These are phyloP conservation scores for Quercus robur DNA, from an alignment of 306 rosid species.

Conservation along the genomic window DNA sequence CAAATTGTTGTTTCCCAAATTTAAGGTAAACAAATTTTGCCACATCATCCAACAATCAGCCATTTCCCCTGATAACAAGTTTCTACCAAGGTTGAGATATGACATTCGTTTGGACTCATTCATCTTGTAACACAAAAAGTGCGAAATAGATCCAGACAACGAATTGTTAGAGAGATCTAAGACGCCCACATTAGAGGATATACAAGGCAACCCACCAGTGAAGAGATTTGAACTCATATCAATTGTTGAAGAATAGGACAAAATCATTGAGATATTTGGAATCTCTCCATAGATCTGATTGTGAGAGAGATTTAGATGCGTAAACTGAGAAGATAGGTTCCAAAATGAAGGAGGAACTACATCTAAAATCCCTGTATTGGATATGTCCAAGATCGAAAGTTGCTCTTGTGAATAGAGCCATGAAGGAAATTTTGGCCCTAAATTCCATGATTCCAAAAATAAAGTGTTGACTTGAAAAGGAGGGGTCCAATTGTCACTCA, in stretches of 20 bases:
- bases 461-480: fast-evolving
- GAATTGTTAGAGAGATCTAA: too few species aligned
- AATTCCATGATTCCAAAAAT: not conserved
- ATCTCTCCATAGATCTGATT: too few species aligned
- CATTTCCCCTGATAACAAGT: not conserved
- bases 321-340: not conserved
- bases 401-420: conserved; percentile 13
- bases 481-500: conserved; percentile 1
- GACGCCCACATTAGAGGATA: too few species aligned
- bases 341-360: conserved; percentile 9
- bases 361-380: conserved; percentile 1
- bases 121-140: not conserved
- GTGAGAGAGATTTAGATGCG: not conserved
- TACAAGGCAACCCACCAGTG: too few species aligned
- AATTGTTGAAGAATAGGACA: too few species aligned
- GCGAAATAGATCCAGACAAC: not conserved
- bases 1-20: conserved; percentile 16
- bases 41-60: conserved; percentile 15
- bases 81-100: not conserved
- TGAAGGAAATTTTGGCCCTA: conserved; percentile 15
- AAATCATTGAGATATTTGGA: too few species aligned
- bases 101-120: not conserved
- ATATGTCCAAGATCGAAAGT: not conserved
- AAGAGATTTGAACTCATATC: too few species aligned
- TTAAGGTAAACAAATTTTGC: not conserved